Conservation (phyloP, 805 yeast genomes). For the Candida morakotiae region DNA sequence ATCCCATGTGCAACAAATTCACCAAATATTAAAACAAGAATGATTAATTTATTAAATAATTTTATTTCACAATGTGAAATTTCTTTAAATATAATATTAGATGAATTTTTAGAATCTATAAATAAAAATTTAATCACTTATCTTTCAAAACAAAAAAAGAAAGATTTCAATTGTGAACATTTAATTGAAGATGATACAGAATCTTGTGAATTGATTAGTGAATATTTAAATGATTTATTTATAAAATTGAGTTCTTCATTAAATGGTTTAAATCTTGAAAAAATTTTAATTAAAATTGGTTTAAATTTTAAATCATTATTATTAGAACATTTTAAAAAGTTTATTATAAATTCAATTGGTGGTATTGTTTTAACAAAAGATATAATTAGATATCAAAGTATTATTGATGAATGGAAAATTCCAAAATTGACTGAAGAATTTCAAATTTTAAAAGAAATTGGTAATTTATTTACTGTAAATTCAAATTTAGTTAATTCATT, state of each 20-base stretch:
- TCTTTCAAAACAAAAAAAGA: constrained; percentile 65
- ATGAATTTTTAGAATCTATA: constrained; percentile 53
- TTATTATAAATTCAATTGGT: constrained; percentile 74
- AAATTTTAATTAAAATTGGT: constrained; percentile 56
- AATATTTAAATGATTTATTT: constrained; percentile 44
- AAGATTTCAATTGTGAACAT: constrained; percentile 59
- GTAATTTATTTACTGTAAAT: constrained; percentile 81
- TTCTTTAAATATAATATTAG: constrained; percentile 59
- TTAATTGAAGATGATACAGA: constrained; percentile 59
- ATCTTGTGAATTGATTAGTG: constrained; percentile 62
- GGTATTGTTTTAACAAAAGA: constrained; percentile 82
- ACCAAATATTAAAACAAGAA: constrained; percentile 53
- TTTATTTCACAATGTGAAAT: constrained; percentile 59
- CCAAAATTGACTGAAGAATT: constrained; percentile 59
- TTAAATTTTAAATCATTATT: constrained; percentile 52
- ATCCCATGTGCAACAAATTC: constrained; percentile 67
- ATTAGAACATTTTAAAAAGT: constrained; percentile 70
- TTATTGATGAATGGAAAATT: constrained; percentile 64
- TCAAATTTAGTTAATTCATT: constrained; percentile 74
- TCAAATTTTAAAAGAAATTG: constrained; percentile 72
- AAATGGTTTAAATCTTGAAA: constrained; percentile 41
- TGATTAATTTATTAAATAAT: constrained; percentile 58
- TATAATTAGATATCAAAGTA: constrained; percentile 68
- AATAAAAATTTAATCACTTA: constrained; percentile 43
- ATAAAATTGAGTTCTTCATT: constrained; percentile 35